Conservation (phyloP, 768 basidiomycete species). For the Fomitopsis pulvina region DNA sequence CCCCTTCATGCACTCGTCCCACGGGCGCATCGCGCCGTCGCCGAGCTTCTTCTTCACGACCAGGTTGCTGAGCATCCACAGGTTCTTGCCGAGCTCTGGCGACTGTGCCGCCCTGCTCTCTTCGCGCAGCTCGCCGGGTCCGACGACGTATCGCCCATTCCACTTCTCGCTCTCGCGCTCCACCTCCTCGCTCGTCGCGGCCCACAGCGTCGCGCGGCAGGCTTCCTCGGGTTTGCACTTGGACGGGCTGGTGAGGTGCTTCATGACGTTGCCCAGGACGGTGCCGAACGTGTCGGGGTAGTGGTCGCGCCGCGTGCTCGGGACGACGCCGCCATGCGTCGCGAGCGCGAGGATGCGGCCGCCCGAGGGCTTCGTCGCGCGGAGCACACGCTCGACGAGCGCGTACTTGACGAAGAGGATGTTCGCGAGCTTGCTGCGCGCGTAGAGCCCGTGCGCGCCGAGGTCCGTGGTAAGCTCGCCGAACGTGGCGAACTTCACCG, state of each 20-base stretch:
- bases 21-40: constrained; percentile 17
- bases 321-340: constrained; percentile 23
- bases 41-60: constrained; percentile 21
- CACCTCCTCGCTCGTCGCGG: constrained; percentile 24
- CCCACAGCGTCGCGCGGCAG: constrained; percentile 24
- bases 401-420: constrained; percentile 31
- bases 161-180: constrained; percentile 14
- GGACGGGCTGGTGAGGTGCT: constrained; percentile 19
- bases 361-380: constrained; percentile 5
- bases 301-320: constrained; percentile 23
- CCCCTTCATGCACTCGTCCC: constrained; percentile 11
- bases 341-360: constrained; percentile 20
- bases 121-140: constrained; percentile 17
- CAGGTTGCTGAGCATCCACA: constrained; percentile 27
- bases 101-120: constrained; percentile 20
- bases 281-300: constrained; percentile 22
- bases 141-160: constrained; percentile 23
- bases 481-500: constrained; percentile 26
- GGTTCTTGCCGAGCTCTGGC: constrained; percentile 19
- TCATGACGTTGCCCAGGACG: constrained; percentile 15
- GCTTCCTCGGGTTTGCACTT: constrained; percentile 23
- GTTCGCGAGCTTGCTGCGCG: constrained; percentile 35
- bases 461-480: constrained; percentile 32
- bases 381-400: constrained; percentile 21
- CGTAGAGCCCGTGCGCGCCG: constrained; percentile 28